Base-by-base conservation (phyloP, 2,329 filamentous ascomycete species). In the Stagonosporopsis rhizophila region DNA sequence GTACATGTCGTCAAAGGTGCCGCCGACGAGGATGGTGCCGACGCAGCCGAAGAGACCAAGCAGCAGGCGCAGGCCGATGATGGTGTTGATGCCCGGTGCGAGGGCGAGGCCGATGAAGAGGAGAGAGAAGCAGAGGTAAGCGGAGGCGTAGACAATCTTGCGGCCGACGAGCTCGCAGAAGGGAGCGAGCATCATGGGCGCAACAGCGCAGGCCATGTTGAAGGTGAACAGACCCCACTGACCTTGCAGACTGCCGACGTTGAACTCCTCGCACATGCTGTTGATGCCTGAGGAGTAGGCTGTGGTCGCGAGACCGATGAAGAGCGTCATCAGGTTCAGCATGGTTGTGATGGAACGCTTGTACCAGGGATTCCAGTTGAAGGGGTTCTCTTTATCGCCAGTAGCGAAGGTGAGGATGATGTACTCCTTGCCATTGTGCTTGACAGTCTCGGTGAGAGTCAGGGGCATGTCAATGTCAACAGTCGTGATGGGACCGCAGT, bases 301-400 rank as follows among this genome's bases (percentile, higher is more conserved):
- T 5, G 65, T 69, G 11, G 67, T 69, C 11, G 65, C 67, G 0
- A 69, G 60, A 42, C 67, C 67, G 51, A 69, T 69, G 42, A 69
- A 69, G 0, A 69, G 59, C 1, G 67, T 69, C 67, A 69, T 69
- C 37, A 69, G 30, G 44, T 68, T 68, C 20, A 69, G 56, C 58
- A 69, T 62, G n/a, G 66, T 69, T 12, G 65, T 67, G 42, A 69
- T 65, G 44, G 61, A 61, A 27, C 67, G 64, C 58, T 69, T 69
- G 58, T 69, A 68, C 66, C 67, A 69, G 2, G 60, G 62, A 6
- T 67, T 69, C 67, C 66, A 69, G 47, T 69, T 69, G 56, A 69
- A 69, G 0, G 67, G 67, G 37, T 69, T 69, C 50, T 69, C 58
- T 17, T 59, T 62, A 12, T 69, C 67, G 27, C 62, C 67, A 17